Base-by-base conservation (phyloP, 768 basidiomycete species). In the Psilocybe sp. region DNA sequence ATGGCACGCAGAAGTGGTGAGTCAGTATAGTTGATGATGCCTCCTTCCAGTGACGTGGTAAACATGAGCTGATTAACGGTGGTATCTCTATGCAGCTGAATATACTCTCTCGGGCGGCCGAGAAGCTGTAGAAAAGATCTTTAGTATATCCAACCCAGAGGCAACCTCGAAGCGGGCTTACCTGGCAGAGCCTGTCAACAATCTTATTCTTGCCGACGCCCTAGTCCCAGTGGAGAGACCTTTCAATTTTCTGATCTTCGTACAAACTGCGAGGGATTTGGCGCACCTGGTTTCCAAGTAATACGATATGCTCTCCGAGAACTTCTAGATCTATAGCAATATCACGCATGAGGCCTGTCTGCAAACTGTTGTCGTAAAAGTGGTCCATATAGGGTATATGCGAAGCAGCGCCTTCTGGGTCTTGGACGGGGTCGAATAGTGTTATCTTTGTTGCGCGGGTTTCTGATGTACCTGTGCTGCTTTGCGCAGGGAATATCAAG, bases 191-290 rank as follows among this genome's bases (percentile, higher is more conserved):
- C 18, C 81, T 66, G 61, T 86, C 84, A 18, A 86, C 70, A 39
- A 86, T 76, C 65, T 84, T 85, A 60, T 86, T 86, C 72, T 85
- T 86, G 13, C 84, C 84, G 11, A 86, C 84, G 34, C 84, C 84
- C 77, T 82, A 41, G 15, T 16, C 44, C 9, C 1, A 41, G 18
- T 15, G 11, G 49, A 5, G 41, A 36, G 9, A 44, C 6, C 31
- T 14, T n/a, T 37, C 20, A 28, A 39, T 6, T 49, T 19, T 16
- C 14, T 37, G 2, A 28, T 28, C 23, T 28, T 28, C 32, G n/a
- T 42, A 19, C 3, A 42, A 20, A 20, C 13, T 35, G 8, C 37
- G 14, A 16, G n/a, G 9, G 13, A 11, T n/a, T 44, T 11, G 35
- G 59, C 67, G 15, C 51, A 81, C 82, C 73, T 86, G 84, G 59